Percentiles rank a stretch among this genome's conserved stretches.
Conservation (phyloP, 495 filamentous ascomycete genomes). For the Amorphotheca resinae region DNA sequence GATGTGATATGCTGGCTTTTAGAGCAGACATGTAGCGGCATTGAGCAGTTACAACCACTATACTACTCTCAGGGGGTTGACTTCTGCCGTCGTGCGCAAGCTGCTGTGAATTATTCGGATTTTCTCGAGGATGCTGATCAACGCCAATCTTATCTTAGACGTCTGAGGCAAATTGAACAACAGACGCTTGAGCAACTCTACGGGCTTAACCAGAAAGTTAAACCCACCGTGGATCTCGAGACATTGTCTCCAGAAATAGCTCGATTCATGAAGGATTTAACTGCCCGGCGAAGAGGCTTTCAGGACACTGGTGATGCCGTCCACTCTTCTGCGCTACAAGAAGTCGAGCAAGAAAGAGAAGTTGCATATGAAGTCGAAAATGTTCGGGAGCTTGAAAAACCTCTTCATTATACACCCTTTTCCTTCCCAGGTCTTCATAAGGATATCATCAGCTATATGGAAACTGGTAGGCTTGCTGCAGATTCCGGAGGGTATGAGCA, state of each 20-base stretch:
- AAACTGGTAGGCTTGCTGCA: constrained; percentile 26
- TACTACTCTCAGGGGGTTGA: constrained; percentile 45
- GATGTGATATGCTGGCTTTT: constrained; percentile 41
- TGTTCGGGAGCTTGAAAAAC: constrained; percentile 30
- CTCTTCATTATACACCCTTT: constrained; percentile 18
- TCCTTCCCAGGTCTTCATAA: constrained; percentile 26
- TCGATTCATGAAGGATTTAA: constrained; percentile 22
- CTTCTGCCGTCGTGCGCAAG: constrained; percentile 34
- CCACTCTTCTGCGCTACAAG: constrained; percentile 27
- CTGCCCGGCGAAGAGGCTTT: constrained; percentile 15
- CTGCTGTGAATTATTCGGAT: constrained; percentile 1
- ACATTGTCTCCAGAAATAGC: constrained; percentile 11
- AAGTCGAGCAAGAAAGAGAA: constrained; percentile 36
- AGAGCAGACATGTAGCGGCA: constrained; percentile 44
- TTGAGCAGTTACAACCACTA: constrained; percentile 40
- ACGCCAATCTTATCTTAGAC: constrained; percentile 25
- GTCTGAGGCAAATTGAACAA: constrained; percentile 29
- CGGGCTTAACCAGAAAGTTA: constrained; percentile 15
- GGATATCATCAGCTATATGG: constrained; percentile 27
- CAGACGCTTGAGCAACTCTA: constrained; percentile 37
- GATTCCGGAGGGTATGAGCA: constrained; percentile 18
- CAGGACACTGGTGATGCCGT: constrained; percentile 22
- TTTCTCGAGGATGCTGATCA: constrained; percentile 24
- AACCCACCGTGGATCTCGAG: constrained; percentile 1
- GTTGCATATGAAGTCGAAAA: constrained; percentile 29